These are phyloP conservation scores for Hymenoscyphus linearis DNA, from an alignment of 2,329 filamentous ascomycete species.

Conservation along the genomic window DNA sequence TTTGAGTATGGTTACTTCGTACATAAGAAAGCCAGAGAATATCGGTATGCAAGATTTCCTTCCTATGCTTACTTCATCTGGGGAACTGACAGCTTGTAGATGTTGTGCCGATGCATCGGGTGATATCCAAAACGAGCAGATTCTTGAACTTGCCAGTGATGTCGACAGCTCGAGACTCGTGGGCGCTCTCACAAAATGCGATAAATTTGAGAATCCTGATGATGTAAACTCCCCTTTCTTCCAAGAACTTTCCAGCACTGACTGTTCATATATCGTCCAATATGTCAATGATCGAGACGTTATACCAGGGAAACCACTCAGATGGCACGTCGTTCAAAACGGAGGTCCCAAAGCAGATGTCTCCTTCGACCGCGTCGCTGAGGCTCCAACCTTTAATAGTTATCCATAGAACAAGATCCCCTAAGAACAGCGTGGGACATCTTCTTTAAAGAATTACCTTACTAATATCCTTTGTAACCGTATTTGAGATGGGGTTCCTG, in stretches of 20 bases:
- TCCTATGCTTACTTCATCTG: too few relatives aligned
- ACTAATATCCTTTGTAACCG: slow-evolving; percentile 27
- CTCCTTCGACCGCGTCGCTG: slow-evolving; percentile 26
- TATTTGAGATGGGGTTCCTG: slow-evolving; percentile 24
- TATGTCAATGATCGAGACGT: slow-evolving; percentile 12
- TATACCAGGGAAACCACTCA: slow-evolving; percentile 21
- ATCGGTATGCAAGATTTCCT: slow-evolving; percentile 35
- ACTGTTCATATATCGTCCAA: slow-evolving; percentile 11
- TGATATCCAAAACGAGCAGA: slow-evolving; percentile 31
- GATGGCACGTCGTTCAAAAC: slow-evolving; percentile 37
- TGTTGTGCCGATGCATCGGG: slow-evolving; percentile 33
- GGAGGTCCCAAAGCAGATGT: slow-evolving; percentile 23
- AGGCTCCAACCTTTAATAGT: slow-evolving; percentile 25
- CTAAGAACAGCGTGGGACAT: slow-evolving; percentile 26
- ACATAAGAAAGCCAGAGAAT: slow-evolving; percentile 35
- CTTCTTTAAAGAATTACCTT: slow-evolving; percentile 30
- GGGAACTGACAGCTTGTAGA: slow-evolving; percentile 16
- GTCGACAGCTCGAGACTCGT: slow-evolving; percentile 32
- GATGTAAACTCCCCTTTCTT: slow-evolving; percentile 13
- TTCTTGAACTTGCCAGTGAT: slow-evolving; percentile 28
- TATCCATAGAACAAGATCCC: slow-evolving; percentile 30
- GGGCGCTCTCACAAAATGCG: slow-evolving; percentile 36
- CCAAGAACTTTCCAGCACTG: not conserved
- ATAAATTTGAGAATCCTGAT: slow-evolving; percentile 23
- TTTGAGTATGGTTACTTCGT: slow-evolving; percentile 32